Conservation (phyloP, 495 filamentous ascomycete species). For the Penicillium soppii region DNA sequence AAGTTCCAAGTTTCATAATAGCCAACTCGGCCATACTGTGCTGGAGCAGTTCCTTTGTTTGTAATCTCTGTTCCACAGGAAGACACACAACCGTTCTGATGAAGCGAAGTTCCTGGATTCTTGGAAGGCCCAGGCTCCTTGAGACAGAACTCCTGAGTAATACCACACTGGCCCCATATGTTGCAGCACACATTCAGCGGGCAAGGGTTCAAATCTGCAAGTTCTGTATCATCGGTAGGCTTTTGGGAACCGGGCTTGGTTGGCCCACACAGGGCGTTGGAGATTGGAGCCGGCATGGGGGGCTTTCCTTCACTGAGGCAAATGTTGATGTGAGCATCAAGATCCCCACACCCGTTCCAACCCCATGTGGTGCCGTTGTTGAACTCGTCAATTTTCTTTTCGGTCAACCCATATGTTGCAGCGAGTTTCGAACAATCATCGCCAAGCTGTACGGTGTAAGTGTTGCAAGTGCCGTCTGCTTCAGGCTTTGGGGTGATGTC, state of each 20-base stretch:
- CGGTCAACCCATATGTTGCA: background rate
- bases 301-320: constrained; percentile 49
- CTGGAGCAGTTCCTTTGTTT: too few relatives aligned
- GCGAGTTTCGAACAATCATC: background rate
- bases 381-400: background rate
- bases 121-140: too few relatives aligned
- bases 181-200: constrained; percentile 33
- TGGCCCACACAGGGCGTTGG: constrained; percentile 46
- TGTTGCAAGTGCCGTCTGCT: background rate
- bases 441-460: background rate
- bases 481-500: background rate
- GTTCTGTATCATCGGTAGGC: constrained; percentile 7
- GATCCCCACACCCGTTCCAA: constrained; percentile 43
- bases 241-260: constrained; percentile 31
- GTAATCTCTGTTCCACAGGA: too few relatives aligned
- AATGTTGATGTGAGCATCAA: constrained; percentile 31
- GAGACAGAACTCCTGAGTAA: constrained; percentile 49
- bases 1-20: constrained; percentile 7
- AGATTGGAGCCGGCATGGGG: constrained; percentile 40
- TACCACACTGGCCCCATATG: constrained; percentile 51
- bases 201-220: constrained; percentile 24
- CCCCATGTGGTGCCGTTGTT: constrained; percentile 2
- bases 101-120: too few relatives aligned
- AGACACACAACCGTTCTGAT: too few relatives aligned
- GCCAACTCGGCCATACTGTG: constrained; percentile 15